Evolutionary conservation across 306 rosid species (phyloP), one percentile per base, ranked within the genome.

Genomic region (Mimosa pudica): DNA sequence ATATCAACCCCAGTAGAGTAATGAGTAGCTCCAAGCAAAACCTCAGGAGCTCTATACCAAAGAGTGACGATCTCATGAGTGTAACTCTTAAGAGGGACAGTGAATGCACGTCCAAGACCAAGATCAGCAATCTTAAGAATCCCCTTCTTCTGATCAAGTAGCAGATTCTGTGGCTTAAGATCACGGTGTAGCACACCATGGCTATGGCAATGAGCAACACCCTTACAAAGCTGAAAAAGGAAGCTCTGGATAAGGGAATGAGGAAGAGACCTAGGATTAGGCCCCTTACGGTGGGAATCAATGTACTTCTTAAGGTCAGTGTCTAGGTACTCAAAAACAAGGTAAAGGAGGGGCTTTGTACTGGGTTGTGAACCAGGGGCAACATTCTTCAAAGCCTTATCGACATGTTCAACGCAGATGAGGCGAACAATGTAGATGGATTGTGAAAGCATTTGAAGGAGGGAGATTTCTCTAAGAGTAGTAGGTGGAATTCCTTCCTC

Each of bases 401-500:
- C 91, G 0, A 88, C 87, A 35, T 95, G 98, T 42, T 92, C 97
- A 16, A 95, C 98, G 24, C 84, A 83, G 83, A 95, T 90, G 10
- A 95, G 92, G 14, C 98, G 92, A 12, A 95, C 98, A 62, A 92
- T 86, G 87, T 95, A 95, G 68, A 95, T 85, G 0, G 98, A 94
- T 17, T 94, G 98, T 10, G 98, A 94, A 1, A 94, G 97, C 91
- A 94, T 81, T 52, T 94, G 98, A 16, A 92, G 92, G 54, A 94
- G 95, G 7, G 98, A 94, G 35, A 94, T 93, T 77, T 94, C 98
- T 0, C 98, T 87, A 14, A 94, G 97, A 0, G 98, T 97, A 0
- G 98, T 94, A 0, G 98, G 98, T 5, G 98, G 98, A 7, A 94
- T 89, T 4, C 98, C 98, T 41, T 94, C 97, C n/a, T 94, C 98